Conservation (phyloP, 352 stramenopile genomes). For the Phytophthora sp. region DNA sequence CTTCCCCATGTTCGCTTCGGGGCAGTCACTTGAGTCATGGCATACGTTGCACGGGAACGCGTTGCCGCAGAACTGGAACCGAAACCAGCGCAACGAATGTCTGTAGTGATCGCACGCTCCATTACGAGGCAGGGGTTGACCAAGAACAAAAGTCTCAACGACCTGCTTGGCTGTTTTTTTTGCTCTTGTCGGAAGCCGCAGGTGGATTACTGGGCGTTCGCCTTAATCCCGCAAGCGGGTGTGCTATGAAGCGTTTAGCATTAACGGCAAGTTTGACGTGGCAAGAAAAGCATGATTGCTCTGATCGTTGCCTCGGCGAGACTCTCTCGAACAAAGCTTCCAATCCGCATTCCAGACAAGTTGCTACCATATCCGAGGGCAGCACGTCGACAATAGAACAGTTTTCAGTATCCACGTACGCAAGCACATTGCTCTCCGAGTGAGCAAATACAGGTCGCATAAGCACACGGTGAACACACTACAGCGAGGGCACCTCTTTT, state of each 20-base stretch:
- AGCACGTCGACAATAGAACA: conserved; percentile 66
- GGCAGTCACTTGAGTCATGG: conserved; percentile 67
- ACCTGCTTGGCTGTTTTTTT: conserved; percentile 33
- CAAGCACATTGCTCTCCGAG: conserved; percentile 55
- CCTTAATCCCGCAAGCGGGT: conserved; percentile 10
- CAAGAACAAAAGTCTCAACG: conserved; percentile 58
- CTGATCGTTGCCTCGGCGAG: conserved; percentile 45
- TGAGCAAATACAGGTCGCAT: conserved; percentile 72
- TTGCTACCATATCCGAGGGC: conserved; percentile 61
- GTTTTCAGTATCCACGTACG: conserved; percentile 73
- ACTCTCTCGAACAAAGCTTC: conserved; percentile 61
- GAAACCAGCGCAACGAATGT: conserved; percentile 77
- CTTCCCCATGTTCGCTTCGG: conserved; percentile 63
- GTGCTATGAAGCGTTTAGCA: conserved; percentile 52
- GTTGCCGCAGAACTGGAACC: conserved; percentile 83
- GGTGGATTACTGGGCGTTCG: conserved; percentile 5
- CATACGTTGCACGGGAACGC: conserved; percentile 77
- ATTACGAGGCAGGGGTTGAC: conserved; percentile 67
- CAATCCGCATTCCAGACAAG: conserved; percentile 59
- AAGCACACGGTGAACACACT: conserved; percentile 56
- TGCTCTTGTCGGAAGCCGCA: conserved; percentile 28
- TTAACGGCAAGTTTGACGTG: conserved; percentile 73
- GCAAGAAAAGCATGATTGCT: conserved; percentile 69
- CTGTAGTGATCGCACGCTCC: conserved; percentile 74
- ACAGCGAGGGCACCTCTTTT: conserved; percentile 79